These are phyloP conservation scores for Epichloe hybrida DNA, from an alignment of 2,329 filamentous ascomycete species.

Conservation along the genomic window DNA sequence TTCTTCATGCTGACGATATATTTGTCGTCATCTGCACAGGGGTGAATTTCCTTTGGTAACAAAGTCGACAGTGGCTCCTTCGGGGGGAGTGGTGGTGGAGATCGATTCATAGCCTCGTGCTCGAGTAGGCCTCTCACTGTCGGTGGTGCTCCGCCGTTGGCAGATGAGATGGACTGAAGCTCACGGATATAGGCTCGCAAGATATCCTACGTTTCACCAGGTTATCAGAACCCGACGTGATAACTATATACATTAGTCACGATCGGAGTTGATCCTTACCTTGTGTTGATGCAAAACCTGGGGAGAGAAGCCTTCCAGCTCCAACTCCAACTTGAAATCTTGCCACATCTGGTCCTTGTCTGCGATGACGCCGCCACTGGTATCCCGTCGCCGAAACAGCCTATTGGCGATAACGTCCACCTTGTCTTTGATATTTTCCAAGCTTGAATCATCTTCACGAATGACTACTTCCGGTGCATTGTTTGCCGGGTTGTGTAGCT, in stretches of 20 bases:
- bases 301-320: constrained; percentile 43
- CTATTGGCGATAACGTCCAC: constrained; percentile 42
- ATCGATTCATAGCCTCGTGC: constrained; percentile 20
- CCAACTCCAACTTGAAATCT: constrained; percentile 43
- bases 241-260: neutral
- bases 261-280: constrained; percentile 25
- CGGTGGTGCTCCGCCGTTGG: constrained; percentile 30
- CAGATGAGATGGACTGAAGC: constrained; percentile 36
- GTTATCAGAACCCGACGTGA: neutral
- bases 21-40: constrained; percentile 25
- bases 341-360: constrained; percentile 43
- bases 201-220: constrained; percentile 31
- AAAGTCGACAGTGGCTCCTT: constrained; percentile 14
- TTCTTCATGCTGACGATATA: constrained; percentile 26
- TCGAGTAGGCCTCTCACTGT: constrained; percentile 42
- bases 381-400: constrained; percentile 31
- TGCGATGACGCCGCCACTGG: constrained; percentile 22
- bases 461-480: constrained; percentile 17
- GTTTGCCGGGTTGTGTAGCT: constrained; percentile 34
- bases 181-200: constrained; percentile 48
- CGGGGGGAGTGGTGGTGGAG: constrained; percentile 5
- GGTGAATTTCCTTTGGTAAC: constrained; percentile 23
- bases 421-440: constrained; percentile 46
- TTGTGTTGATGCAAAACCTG: constrained; percentile 43
- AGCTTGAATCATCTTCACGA: constrained; percentile 24